Conservation (phyloP, 164 flowering plant genomes). For the Pachysandra terminalis region DNA sequence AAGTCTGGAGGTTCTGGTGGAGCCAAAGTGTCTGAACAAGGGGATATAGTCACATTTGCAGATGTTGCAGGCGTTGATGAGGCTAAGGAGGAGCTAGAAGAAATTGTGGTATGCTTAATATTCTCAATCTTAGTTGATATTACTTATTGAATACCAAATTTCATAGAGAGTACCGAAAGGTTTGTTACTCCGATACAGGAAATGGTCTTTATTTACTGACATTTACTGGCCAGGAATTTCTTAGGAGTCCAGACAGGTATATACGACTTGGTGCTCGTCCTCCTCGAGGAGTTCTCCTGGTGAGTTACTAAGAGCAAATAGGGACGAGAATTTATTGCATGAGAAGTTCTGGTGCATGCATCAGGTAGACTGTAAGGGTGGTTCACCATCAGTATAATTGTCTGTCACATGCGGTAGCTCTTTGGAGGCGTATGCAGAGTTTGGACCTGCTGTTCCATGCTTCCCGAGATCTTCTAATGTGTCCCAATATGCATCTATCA, state of each 20-base stretch:
- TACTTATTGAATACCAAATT: background rate
- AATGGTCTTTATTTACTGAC: slow-evolving; percentile 17
- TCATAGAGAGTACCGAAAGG: background rate
- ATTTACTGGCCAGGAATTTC: slow-evolving; percentile 73
- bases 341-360: background rate
- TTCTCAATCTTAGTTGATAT: background rate
- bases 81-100: slow-evolving; percentile 99
- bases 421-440: background rate
- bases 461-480: too few relatives aligned
- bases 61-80: slow-evolving; percentile 99
- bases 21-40: slow-evolving; percentile 72
- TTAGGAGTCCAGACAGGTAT: slow-evolving; percentile 87
- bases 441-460: background rate
- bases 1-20: slow-evolving; percentile 73
- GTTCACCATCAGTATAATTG: background rate
- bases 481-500: too few relatives aligned
- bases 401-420: background rate
- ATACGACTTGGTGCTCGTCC: slow-evolving; percentile 92
- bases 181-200: slow-evolving; percentile 2
- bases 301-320: slow-evolving; percentile 36
- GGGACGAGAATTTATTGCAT: slow-evolving; percentile 3
- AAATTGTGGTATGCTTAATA: slow-evolving; percentile 77
- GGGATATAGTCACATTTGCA: slow-evolving; percentile 78
- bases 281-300: slow-evolving; percentile 98
- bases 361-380: background rate